Percentiles rank a stretch among this genome's conserved stretches.
phyloP scores from a whole-genome alignment of 495 filamentous ascomycete genomes.

The Hypoxylon perforatum region DNA sequence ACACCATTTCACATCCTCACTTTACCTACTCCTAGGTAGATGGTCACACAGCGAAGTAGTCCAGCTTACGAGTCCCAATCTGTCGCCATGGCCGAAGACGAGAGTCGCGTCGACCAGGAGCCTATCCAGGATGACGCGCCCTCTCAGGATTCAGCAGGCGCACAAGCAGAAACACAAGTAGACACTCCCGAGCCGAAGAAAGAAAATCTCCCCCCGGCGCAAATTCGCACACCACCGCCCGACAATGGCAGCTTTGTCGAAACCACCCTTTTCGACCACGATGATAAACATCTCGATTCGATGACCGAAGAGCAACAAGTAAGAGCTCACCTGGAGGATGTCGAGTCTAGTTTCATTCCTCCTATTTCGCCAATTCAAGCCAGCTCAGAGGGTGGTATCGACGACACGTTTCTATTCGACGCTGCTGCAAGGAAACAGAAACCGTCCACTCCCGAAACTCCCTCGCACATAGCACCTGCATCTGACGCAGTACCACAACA shows the following conservation, averaged over 20 bases:
- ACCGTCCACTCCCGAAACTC: conserved; percentile 1
- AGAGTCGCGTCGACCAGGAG: conserved; percentile 30
- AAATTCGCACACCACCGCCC: conserved; percentile 27
- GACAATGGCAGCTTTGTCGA: conserved; percentile 58
- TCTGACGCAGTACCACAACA: background rate
- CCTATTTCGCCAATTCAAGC: conserved; percentile 61
- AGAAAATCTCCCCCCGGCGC: conserved; percentile 14
- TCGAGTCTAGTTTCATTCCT: conserved; percentile 86
- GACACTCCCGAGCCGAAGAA: conserved; percentile 29
- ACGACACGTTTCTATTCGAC: conserved; percentile 76
- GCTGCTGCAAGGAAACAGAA: conserved; percentile 49
- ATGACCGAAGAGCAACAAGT: conserved; percentile 58
- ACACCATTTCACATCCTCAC: conserved; percentile 34
- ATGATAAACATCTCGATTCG: conserved; percentile 52
- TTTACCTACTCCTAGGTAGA: conserved; percentile 39
- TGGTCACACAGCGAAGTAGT: conserved; percentile 7
- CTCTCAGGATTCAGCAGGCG: conserved; percentile 2
- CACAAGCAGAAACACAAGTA: background rate
- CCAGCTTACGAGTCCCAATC: conserved; percentile 8
- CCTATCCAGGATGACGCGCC: background rate
- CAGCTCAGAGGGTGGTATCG: conserved; percentile 55
- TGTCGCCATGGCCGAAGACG: conserved; percentile 45
- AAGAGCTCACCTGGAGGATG: conserved; percentile 75
- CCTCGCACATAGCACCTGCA: conserved; percentile 11
- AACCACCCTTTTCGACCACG: conserved; percentile 52